Evolutionary conservation across 345 rosid species (phyloP), one percentile per base, ranked within the genome.

Genomic region (Orychophragmus violaceus): DNA sequence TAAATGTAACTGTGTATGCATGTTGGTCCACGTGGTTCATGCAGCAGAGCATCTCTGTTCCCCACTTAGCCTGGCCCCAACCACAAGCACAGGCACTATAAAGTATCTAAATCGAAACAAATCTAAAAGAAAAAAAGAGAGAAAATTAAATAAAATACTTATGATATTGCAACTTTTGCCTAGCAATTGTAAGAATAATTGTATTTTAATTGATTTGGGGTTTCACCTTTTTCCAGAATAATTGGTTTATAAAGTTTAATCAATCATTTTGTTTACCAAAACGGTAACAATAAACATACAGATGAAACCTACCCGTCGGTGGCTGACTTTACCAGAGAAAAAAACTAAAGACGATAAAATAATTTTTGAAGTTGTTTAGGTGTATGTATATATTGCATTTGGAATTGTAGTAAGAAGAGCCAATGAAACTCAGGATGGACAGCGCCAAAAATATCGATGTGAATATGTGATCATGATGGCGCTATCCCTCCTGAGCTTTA

Each of bases 401-500:
- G 56, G 25, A 30, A 29, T 37, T 39, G 37, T 46, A 80, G 87
- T 63, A 79, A 71, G 81, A 81, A 77, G 82, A 83, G 80, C 48
- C 90, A 39, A 57, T 82, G 80, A 83, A 85, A 83, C 90, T 85
- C 90, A 85, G 90, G 86, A 86, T 86, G 88, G 91, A 86, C 72
- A 84, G 91, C 88, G 88, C 88, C 55, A 53, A 48, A 46, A 7
- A 14, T 49, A 21, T 19, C 33, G 0, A 62, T 42, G 12, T 39
- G 2, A 8, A 57, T 41, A 21, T 28, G 8, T 49, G 66, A 62
- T 65, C 12, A 22, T 30, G 18, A 73, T 76, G 88, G 90, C 85
- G 90, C 90, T 85, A 85, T 85, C 90, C 90, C 90, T 85, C 90
- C 90, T 85, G 90, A 85, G 90, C 90, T 85, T 81, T 54, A 83